Evolutionary conservation across 2,329 filamentous ascomycete genomes (phyloP).

Genomic region (Phaeosphaeria sp.): DNA sequence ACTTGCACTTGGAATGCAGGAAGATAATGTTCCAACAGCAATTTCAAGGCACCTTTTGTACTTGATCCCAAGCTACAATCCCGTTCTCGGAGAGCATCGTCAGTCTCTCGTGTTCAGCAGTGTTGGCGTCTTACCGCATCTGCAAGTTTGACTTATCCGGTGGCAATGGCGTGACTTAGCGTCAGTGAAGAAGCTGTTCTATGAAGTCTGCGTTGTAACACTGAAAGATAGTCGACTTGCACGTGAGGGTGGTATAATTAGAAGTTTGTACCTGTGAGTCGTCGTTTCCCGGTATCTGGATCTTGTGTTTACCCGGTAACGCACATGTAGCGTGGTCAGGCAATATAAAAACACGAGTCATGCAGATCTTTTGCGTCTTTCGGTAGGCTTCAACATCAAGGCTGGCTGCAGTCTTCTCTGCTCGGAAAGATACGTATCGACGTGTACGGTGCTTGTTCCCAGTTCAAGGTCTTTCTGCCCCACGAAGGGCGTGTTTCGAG

Average conservation of each 20-base stretch:
- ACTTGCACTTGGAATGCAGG: neutral
- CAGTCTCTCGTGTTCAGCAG: neutral
- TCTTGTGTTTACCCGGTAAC: constrained; percentile 7
- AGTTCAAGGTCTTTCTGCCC: neutral
- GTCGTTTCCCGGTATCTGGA: constrained; percentile 2
- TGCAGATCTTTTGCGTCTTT: constrained; percentile 6
- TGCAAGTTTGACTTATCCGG: constrained; percentile 1
- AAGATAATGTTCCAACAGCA: neutral
- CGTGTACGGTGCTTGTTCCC: neutral
- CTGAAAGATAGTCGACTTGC: neutral
- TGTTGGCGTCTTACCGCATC: neutral
- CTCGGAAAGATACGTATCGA: neutral
- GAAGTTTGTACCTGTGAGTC: neutral
- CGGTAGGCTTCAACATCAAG: neutral
- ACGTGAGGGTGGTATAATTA: constrained; percentile 4
- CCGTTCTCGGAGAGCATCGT: neutral
- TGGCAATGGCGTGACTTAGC: neutral
- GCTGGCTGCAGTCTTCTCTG: neutral
- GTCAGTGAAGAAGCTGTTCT: neutral
- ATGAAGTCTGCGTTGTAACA: constrained; percentile 7
- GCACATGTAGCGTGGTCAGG: neutral
- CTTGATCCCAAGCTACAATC: neutral
- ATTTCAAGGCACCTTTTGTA: neutral
- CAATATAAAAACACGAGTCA: constrained; percentile 2
- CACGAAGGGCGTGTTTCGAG: neutral